phyloP scores from a whole-genome alignment of 192 early-diverging fungal genomes.

The Ramicandelaber brevisporus region DNA sequence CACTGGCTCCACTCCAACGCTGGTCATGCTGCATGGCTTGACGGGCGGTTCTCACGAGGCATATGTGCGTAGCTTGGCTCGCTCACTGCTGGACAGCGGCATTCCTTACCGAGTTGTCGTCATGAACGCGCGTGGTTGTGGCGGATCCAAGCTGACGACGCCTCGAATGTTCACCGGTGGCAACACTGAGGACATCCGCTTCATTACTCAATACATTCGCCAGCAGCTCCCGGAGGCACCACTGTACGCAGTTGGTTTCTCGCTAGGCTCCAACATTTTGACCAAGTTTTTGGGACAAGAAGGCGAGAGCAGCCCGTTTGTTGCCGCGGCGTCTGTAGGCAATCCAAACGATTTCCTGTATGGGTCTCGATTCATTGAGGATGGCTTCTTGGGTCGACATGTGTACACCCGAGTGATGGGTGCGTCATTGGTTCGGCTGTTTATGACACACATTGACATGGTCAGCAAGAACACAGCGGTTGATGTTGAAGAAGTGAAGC shows the following conservation, averaged over 20 bases:
- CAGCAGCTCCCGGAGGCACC: conserved; percentile 27
- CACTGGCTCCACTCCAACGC: conserved; percentile 34
- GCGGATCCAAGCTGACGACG: conserved; percentile 46
- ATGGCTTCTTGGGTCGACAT: conserved; percentile 20
- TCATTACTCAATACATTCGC: conserved; percentile 25
- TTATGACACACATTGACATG: conserved; percentile 16
- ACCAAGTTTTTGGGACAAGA: conserved; percentile 78
- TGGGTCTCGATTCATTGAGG: conserved; percentile 15
- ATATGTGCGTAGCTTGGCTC: conserved; percentile 53
- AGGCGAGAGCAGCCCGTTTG: conserved; percentile 41
- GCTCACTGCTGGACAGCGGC: no score
- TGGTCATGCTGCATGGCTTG: conserved; percentile 70
- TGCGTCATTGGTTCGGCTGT: conserved; percentile 20
- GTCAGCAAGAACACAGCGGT: conserved; percentile 17
- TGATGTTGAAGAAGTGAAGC: conserved; percentile 20
- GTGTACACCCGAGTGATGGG: conserved; percentile 33
- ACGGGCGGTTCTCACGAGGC: conserved; percentile 80
- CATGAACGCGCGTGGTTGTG: conserved; percentile 77
- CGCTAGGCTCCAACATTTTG: conserved; percentile 76
- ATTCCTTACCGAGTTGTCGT: conserved; percentile 53
- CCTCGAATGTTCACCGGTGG: conserved; percentile 60
- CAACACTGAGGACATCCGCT: conserved; percentile 52
- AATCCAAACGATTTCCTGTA: conserved; percentile 67
- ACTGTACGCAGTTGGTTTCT: conserved; percentile 65
- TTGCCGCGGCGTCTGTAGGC: conserved; percentile 47